phyloP scores from a whole-genome alignment of 1,139 yeast genomes.

The Pichia kudriavzevii region DNA sequence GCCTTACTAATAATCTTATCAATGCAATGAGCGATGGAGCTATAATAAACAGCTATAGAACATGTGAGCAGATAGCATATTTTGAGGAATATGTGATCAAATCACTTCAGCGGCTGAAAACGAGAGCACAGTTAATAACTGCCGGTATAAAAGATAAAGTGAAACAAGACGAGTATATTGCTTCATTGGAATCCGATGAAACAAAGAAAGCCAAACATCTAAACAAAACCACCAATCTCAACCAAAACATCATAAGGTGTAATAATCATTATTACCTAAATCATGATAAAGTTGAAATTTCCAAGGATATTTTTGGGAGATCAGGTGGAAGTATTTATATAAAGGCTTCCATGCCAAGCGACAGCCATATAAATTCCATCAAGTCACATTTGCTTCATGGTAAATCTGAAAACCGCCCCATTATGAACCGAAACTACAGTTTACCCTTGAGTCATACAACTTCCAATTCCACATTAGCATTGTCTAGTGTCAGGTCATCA shows the following conservation, averaged over 20 bases:
- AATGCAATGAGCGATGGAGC: constrained; percentile 9
- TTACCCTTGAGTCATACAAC: too few species aligned
- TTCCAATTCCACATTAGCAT: too few species aligned
- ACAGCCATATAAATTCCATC: constrained; percentile 12
- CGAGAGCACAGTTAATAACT: constrained; percentile 13
- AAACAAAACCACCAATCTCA: constrained; percentile 12
- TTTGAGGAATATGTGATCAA: constrained; percentile 15
- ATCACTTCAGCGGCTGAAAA: constrained; percentile 16
- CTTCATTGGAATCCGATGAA: constrained; percentile 8
- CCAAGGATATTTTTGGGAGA: constrained; percentile 15
- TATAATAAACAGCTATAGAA: too few species aligned
- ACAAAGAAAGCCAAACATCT: constrained; percentile 6
- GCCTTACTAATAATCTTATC: neutral
- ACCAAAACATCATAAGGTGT: constrained; percentile 6
- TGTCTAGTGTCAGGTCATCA: too few species aligned
- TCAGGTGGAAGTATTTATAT: constrained; percentile 15
- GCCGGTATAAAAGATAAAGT: constrained; percentile 18
- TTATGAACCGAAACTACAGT: constrained; percentile 14
- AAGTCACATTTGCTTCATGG: constrained; percentile 11
- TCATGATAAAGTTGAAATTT: constrained; percentile 2
- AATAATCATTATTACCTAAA: constrained; percentile 6
- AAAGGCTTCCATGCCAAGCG: constrained; percentile 7
- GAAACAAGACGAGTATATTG: constrained; percentile 14
- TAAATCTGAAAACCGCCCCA: neutral
- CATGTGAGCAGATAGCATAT: constrained; percentile 15